Conservation (phyloP, 306 rosid genomes). For the Quercus bicolor region DNA sequence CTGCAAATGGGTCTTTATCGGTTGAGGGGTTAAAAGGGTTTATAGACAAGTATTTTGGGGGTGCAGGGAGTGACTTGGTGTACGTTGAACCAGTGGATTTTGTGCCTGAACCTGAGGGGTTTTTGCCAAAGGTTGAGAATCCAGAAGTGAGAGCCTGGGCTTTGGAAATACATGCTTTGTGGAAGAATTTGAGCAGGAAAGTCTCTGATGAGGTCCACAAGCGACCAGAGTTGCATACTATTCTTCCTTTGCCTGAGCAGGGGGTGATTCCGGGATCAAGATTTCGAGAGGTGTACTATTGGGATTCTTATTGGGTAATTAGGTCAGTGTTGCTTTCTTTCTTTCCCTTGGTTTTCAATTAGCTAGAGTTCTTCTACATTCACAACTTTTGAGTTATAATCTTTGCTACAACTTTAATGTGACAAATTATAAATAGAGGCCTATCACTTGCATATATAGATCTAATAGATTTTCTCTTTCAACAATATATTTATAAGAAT, state of each 20-base stretch:
- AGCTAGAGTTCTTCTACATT: too few species aligned
- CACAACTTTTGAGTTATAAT: too few species aligned
- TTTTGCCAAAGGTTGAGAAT: conserved; percentile 63
- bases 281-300: conserved; percentile 82
- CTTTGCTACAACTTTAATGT: too few species aligned
- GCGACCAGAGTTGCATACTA: conserved; percentile 57
- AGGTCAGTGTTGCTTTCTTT: conserved; percentile 35
- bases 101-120: conserved; percentile 48
- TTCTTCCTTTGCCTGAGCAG: conserved; percentile 59
- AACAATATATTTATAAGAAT: too few species aligned
- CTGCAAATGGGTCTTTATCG: conserved; percentile 32
- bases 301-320: conserved; percentile 95
- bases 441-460: too few species aligned
- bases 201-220: conserved; percentile 32
- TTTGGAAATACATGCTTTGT: conserved; percentile 59
- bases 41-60: conserved; percentile 32
- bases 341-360: not conserved
- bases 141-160: conserved; percentile 72
- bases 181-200: conserved; percentile 72
- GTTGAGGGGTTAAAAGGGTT: conserved; percentile 35
- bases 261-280: conserved; percentile 72
- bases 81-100: conserved; percentile 56
- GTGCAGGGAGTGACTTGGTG: conserved; percentile 71
- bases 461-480: too few species aligned
- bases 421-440: too few species aligned